Conservation (phyloP, 441 rosid species). For the Gossypium aridum region DNA sequence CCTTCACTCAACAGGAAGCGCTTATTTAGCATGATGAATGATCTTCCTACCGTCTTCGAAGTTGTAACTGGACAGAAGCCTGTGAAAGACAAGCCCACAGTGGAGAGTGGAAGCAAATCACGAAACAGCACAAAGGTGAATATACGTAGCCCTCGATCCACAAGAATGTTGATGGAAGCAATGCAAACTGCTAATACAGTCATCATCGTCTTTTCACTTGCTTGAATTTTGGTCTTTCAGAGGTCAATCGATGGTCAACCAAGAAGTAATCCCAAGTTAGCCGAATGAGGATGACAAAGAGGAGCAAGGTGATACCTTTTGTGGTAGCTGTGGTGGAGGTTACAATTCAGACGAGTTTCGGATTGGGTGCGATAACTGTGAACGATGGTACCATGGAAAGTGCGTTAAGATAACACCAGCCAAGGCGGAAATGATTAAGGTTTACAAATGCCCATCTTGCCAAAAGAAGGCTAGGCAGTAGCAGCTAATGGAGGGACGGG, state of each 20-base stretch:
- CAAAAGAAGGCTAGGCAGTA: slow-evolving; percentile 58
- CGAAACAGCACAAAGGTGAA: slow-evolving; percentile 57
- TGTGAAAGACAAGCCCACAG: slow-evolving; percentile 56
- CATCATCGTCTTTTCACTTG: not conserved
- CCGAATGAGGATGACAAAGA: slow-evolving; percentile 65
- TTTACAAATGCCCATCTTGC: slow-evolving; percentile 81
- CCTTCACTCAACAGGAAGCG: slow-evolving; percentile 51
- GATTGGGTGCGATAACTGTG: slow-evolving; percentile 81
- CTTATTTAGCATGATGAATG: slow-evolving; percentile 75
- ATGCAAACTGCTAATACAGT: not conserved
- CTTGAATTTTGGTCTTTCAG: slow-evolving; percentile 23
- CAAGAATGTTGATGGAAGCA: not conserved
- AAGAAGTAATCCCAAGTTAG: slow-evolving; percentile 43
- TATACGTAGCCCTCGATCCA: not conserved
- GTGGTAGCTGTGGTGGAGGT: slow-evolving; percentile 72
- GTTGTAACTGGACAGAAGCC: slow-evolving; percentile 68
- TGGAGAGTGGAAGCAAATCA: slow-evolving; percentile 72
- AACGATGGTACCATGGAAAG: slow-evolving; percentile 82
- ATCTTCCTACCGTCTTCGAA: slow-evolving; percentile 78
- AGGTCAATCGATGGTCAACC: slow-evolving; percentile 64
- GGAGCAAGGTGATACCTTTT: slow-evolving; percentile 66
- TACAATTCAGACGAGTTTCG: slow-evolving; percentile 70
- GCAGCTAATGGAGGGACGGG: slow-evolving; percentile 8
- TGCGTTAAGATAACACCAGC: slow-evolving; percentile 84
- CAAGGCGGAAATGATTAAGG: slow-evolving; percentile 74